Evolutionary conservation across 2,329 filamentous ascomycete species (phyloP).

Genomic region (Akanthomyces lecanii): DNA sequence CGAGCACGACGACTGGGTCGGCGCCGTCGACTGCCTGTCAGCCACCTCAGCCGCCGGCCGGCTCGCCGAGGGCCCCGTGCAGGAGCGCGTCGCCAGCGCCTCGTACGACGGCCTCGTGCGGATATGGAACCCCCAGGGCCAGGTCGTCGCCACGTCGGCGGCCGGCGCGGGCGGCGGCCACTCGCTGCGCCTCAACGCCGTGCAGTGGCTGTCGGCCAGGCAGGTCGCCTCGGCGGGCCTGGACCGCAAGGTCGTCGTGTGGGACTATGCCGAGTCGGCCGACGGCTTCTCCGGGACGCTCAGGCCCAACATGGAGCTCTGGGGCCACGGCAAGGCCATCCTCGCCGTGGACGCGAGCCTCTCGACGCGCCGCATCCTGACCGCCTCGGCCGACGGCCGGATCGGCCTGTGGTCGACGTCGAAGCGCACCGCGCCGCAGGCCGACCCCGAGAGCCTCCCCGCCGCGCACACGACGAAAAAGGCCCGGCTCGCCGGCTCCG

Average conservation of each 20-base stretch:
- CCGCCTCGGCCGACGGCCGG: constrained; percentile 76
- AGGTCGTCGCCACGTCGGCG: constrained; percentile 73
- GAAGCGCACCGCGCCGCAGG: constrained; percentile 70
- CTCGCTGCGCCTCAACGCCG: constrained; percentile 72
- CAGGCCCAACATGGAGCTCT: constrained; percentile 73
- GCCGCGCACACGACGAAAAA: constrained; percentile 68
- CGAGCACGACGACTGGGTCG: constrained; percentile 97
- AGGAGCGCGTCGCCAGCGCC: constrained; percentile 71
- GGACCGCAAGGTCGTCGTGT: constrained; percentile 81
- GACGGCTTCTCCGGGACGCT: constrained; percentile 58
- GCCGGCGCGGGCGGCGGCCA: constrained; percentile 66
- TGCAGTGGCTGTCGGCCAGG: constrained; percentile 72
- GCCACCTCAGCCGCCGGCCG: constrained; percentile 56
- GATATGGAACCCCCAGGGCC: constrained; percentile 86
- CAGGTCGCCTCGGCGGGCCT: constrained; percentile 79
- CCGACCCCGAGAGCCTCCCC: constrained; percentile 65
- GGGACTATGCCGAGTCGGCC: constrained; percentile 74
- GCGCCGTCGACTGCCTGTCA: constrained; percentile 77
- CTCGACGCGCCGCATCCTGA: constrained; percentile 72
- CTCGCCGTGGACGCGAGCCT: constrained; percentile 72
- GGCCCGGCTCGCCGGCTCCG: constrained; percentile 56
- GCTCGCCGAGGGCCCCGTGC: constrained; percentile 32
- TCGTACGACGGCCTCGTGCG: constrained; percentile 87
- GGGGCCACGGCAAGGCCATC: constrained; percentile 73
- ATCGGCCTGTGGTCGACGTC: constrained; percentile 87